Evolutionary conservation across 768 basidiomycete species (phyloP).

Genomic region (Mycena belliarum): DNA sequence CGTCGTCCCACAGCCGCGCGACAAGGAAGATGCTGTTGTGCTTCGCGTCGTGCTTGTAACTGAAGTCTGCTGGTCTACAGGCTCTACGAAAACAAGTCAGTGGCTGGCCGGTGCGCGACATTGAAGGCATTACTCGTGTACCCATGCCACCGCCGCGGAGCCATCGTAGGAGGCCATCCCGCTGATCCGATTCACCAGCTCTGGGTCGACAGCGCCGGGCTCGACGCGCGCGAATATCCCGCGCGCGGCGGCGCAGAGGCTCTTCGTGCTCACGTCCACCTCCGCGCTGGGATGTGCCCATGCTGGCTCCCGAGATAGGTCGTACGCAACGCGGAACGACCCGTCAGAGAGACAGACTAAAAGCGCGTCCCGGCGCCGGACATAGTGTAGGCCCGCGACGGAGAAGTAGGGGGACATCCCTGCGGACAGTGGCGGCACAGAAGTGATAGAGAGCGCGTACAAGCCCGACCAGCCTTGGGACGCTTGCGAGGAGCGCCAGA

Average conservation of each 20-base stretch:
- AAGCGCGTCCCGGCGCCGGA: constrained; percentile 49
- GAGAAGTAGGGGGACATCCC: constrained; percentile 63
- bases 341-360: constrained; percentile 69
- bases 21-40: constrained; percentile 56
- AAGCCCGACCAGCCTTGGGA: constrained; percentile 48
- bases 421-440: constrained; percentile 49
- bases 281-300: constrained; percentile 32
- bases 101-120: not conserved
- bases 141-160: constrained; percentile 59
- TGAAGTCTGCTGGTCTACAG: constrained; percentile 68
- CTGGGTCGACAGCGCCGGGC: constrained; percentile 37
- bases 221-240: constrained; percentile 51
- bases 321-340: constrained; percentile 62
- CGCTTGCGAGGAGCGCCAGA: constrained; percentile 49
- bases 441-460: constrained; percentile 40
- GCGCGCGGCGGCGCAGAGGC: constrained; percentile 52
- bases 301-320: constrained; percentile 48
- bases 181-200: constrained; percentile 61
- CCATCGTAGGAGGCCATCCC: constrained; percentile 64
- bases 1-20: constrained; percentile 55
- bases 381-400: constrained; percentile 61
- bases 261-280: constrained; percentile 36
- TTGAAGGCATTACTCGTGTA: constrained; percentile 58
- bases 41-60: constrained; percentile 78
- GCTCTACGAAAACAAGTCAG: constrained; percentile 40